A percentile compares a stretch with the other conserved stretches of the same genome.
Evolutionary conservation across 176 grass and related monocot genomes (phyloP).

Genomic region (Melocanna baccifera): DNA sequence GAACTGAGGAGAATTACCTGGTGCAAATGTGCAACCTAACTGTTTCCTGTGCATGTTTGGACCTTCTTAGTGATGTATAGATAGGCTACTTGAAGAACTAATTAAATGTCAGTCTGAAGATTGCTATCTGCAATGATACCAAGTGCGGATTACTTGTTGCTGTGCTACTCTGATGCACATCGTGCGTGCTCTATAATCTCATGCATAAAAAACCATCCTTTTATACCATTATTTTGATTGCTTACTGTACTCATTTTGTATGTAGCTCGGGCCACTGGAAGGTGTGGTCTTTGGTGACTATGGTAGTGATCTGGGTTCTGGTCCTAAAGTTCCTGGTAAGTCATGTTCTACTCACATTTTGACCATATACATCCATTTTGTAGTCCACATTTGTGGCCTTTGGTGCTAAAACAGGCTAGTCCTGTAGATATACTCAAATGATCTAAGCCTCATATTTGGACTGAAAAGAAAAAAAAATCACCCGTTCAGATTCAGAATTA

Average conservation of each 20-base stretch:
- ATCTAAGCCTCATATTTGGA: neutral
- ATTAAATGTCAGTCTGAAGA: neutral
- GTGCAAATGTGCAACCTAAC: neutral
- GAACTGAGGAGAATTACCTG: neutral
- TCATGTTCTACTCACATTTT: constrained; percentile 18
- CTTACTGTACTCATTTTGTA: neutral
- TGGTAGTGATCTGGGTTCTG: constrained; percentile 88
- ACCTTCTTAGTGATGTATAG: neutral
- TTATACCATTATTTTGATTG: constrained; percentile 21
- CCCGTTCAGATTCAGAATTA: neutral
- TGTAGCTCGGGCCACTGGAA: constrained; percentile 84
- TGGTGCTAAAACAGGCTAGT: neutral
- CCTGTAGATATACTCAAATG: neutral
- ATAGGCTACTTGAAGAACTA: neutral
- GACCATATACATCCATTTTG: neutral
- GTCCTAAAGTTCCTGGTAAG: constrained; percentile 78
- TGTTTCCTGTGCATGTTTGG: neutral
- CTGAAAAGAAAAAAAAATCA: neutral
- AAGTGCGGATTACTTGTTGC: neutral
- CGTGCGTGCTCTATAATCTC: neutral
- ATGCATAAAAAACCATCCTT: constrained; percentile 7
- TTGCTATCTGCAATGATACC: neutral
- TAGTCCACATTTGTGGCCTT: neutral
- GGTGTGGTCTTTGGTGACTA: constrained; percentile 91
- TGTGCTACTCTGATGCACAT: constrained; percentile 2